phyloP scores from a whole-genome alignment of 495 filamentous ascomycete genomes.

The Aspergillus haitiensis region DNA sequence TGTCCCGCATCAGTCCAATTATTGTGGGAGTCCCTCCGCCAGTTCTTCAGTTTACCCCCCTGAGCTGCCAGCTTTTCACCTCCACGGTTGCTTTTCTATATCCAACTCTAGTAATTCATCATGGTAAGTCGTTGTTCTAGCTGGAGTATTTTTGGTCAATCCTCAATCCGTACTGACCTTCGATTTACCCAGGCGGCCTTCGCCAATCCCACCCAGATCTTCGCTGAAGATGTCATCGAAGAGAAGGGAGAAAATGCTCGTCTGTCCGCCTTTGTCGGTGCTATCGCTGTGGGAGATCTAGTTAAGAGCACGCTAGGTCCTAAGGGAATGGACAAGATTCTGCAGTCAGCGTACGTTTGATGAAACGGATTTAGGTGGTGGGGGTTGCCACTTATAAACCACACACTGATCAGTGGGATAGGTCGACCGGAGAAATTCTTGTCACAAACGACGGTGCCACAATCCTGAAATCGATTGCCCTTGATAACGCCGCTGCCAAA shows the following conservation, averaged over 20 bases:
- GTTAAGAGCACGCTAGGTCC: constrained; percentile 97
- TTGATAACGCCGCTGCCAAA: constrained; percentile 97
- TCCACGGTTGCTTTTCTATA: constrained; percentile 22
- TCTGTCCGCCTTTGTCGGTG: constrained; percentile 93
- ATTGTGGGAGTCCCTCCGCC: constrained; percentile 21
- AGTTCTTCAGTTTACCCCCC: constrained; percentile 24
- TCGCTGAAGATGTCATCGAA: constrained; percentile 93
- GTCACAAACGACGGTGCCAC: constrained; percentile 99
- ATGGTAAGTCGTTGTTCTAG: constrained; percentile 34
- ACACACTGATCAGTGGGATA: constrained; percentile 32
- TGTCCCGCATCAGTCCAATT: constrained; percentile 25
- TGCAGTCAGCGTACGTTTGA: constrained; percentile 83
- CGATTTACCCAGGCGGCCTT: constrained; percentile 45
- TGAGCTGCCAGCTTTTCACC: constrained; percentile 25
- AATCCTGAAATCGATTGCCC: constrained; percentile 96
- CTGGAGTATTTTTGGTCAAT: constrained; percentile 4
- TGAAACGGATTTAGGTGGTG: constrained; percentile 13
- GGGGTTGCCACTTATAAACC: constrained; percentile 20
- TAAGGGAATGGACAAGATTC: constrained; percentile 99
- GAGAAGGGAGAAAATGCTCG: constrained; percentile 99
- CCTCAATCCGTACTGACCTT: constrained; percentile 17
- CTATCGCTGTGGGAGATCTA: constrained; percentile 94
- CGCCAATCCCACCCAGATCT: constrained; percentile 94
- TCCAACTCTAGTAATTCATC: constrained; percentile 21
- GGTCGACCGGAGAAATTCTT: constrained; percentile 94